phyloP scores from a whole-genome alignment of 108 stramenopile species.

The Nitzschia palea region DNA sequence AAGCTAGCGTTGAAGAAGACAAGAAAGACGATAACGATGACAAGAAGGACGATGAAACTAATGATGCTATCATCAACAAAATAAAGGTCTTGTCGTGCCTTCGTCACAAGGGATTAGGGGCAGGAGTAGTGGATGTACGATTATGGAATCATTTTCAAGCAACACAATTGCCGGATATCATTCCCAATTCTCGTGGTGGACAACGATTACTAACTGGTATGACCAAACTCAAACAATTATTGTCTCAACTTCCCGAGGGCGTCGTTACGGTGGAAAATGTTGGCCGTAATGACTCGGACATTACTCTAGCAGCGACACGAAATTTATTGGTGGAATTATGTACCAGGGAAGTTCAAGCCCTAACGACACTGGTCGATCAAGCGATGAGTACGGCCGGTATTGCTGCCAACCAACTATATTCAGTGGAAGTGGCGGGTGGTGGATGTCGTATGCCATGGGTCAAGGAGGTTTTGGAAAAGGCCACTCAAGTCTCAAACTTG shows the following conservation, averaged over 20 bases:
- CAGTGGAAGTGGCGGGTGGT: constrained; percentile 53
- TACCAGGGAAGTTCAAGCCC: constrained; percentile 4
- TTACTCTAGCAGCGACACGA: constrained; percentile 32
- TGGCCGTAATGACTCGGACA: constrained; percentile 35
- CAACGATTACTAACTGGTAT: constrained; percentile 53
- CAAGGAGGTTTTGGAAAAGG: constrained; percentile 42
- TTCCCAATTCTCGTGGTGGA: constrained; percentile 35
- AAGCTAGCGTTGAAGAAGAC: neutral
- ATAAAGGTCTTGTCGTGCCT: neutral
- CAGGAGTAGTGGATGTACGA: constrained; percentile 36
- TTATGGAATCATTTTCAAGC: constrained; percentile 48
- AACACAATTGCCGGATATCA: constrained; percentile 20
- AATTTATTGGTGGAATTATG: constrained; percentile 36
- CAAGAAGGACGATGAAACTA: neutral
- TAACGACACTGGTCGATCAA: constrained; percentile 29
- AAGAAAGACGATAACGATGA: constrained; percentile 3
- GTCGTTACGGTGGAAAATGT: constrained; percentile 51
- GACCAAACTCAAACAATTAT: constrained; percentile 48
- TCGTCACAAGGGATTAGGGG: constrained; percentile 35
- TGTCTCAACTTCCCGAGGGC: constrained; percentile 46
- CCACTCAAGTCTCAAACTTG: constrained; percentile 23
- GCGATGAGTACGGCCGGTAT: constrained; percentile 26
- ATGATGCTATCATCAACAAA: neutral
- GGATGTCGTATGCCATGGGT: constrained; percentile 59
- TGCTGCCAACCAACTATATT: constrained; percentile 1